These are phyloP conservation scores for Diddensiella transvaalensis DNA, from an alignment of 805 yeast genomes.

Conservation along the genomic window DNA sequence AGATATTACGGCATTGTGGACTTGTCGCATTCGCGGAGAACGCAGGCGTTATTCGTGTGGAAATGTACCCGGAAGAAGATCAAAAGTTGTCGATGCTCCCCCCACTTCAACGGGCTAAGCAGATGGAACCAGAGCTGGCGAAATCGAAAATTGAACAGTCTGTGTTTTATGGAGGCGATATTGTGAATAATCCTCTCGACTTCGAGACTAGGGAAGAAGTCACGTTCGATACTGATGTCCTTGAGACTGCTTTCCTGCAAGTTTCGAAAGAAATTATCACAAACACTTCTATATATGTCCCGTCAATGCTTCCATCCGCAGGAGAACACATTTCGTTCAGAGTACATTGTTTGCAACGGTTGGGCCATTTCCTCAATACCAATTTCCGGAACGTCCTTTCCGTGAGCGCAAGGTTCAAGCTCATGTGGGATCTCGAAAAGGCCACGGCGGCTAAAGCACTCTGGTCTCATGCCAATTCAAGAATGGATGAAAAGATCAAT, in stretches of 20 bases:
- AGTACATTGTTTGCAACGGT: constrained; percentile 39
- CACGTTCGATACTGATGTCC: constrained; percentile 42
- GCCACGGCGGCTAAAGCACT: constrained; percentile 47
- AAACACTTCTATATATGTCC: constrained; percentile 55
- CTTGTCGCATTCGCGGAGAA: constrained; percentile 48
- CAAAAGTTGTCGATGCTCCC: constrained; percentile 6
- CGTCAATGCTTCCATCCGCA: constrained; percentile 49
- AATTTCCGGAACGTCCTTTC: constrained; percentile 43
- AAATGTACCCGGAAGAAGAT: constrained; percentile 38
- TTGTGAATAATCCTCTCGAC: constrained; percentile 39
- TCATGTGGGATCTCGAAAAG: constrained; percentile 42
- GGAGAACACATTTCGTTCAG: constrained; percentile 52
- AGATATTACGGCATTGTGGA: constrained; percentile 40
- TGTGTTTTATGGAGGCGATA: constrained; percentile 52
- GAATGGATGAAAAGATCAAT: constrained; percentile 16
- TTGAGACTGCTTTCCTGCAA: constrained; percentile 48
- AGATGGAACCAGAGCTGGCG: constrained; percentile 37
- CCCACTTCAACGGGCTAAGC: constrained; percentile 14
- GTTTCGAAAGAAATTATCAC: constrained; percentile 55
- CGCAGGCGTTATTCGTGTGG: constrained; percentile 61
- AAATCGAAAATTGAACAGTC: constrained; percentile 84
- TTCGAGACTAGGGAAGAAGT: constrained; percentile 44
- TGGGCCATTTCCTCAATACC: constrained; percentile 43
- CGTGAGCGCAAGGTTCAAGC: constrained; percentile 37
- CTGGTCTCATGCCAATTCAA: constrained; percentile 31